Evolutionary conservation across 495 filamentous ascomycete species (phyloP).

Genomic region (Lophiotrema nucula): DNA sequence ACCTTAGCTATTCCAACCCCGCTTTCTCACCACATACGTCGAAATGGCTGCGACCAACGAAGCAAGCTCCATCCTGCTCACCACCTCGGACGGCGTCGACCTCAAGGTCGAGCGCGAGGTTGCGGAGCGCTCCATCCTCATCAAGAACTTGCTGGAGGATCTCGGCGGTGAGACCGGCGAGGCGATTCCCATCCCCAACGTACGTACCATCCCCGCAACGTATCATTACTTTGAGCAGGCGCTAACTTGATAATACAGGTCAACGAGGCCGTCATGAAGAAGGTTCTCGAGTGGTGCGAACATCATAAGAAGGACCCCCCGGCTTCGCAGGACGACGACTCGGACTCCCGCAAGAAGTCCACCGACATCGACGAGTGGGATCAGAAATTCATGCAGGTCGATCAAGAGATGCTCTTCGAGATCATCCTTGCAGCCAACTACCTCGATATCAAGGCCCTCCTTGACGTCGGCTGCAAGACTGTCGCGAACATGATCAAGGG

Average conservation of each 20-base stretch:
- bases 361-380: conserved; percentile 99
- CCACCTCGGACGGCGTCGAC: conserved; percentile 57
- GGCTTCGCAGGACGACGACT: conserved; percentile 75
- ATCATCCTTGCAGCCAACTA: conserved; percentile 90
- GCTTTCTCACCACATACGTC: not conserved
- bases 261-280: conserved; percentile 87
- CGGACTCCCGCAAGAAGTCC: conserved; percentile 93
- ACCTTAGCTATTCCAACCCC: not conserved
- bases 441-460: conserved; percentile 76
- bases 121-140: conserved; percentile 86
- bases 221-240: conserved; percentile 8
- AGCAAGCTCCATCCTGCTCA: conserved; percentile 48
- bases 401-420: conserved; percentile 99
- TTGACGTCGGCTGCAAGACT: conserved; percentile 81
- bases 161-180: conserved; percentile 67
- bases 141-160: conserved; percentile 98
- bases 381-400: conserved; percentile 99
- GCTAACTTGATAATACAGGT: conserved; percentile 55
- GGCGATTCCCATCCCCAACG: conserved; percentile 84
- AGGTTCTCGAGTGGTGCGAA: conserved; percentile 96
- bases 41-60: not conserved
- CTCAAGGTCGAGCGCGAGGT: conserved; percentile 71
- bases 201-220: conserved; percentile 45
- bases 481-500: conserved; percentile 88
- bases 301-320: conserved; percentile 89